Percentiles rank a stretch among this genome's conserved stretches.
phyloP scores from a whole-genome alignment of 805 yeast species.

The Zygoascus tannicola region DNA sequence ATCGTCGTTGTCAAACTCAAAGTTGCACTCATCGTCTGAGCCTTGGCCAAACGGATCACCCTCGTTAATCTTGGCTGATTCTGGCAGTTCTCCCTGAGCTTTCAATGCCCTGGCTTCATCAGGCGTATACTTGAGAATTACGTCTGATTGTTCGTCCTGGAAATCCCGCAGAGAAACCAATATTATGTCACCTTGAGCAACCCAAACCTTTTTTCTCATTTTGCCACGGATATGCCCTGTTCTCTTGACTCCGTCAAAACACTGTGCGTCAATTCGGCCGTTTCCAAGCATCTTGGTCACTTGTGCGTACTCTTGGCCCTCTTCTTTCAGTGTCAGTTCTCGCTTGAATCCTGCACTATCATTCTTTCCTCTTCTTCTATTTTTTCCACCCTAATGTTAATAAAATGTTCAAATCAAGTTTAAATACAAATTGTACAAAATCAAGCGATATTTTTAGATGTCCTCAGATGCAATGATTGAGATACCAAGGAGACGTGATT shows the following conservation, averaged over 20 bases:
- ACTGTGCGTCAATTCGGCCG: conserved; percentile 89
- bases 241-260: conserved; percentile 91
- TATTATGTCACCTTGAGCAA: conserved; percentile 97
- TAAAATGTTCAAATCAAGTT: too few species aligned
- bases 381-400: conserved; percentile 42
- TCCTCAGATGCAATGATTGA: too few species aligned
- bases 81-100: conserved; percentile 94
- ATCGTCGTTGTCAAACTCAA: conserved; percentile 93
- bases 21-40: conserved; percentile 94
- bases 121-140: conserved; percentile 89
- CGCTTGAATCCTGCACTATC: conserved; percentile 86
- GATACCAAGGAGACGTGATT: background rate
- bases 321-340: conserved; percentile 85
- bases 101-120: conserved; percentile 97
- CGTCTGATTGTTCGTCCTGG: conserved; percentile 98
- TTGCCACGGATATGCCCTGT: conserved; percentile 98
- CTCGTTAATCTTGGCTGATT: conserved; percentile 93
- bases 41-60: conserved; percentile 95
- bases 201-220: conserved; percentile 99
- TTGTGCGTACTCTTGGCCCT: conserved; percentile 98
- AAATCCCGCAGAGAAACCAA: conserved; percentile 94
- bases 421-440: too few species aligned
- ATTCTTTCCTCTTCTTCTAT: conserved; percentile 97
- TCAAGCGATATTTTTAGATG: too few species aligned
- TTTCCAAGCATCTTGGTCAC: conserved; percentile 97